Percentiles rank a stretch among this genome's conserved stretches.
phyloP scores from a whole-genome alignment of 768 basidiomycete species.

The Tulasnella sp. region DNA sequence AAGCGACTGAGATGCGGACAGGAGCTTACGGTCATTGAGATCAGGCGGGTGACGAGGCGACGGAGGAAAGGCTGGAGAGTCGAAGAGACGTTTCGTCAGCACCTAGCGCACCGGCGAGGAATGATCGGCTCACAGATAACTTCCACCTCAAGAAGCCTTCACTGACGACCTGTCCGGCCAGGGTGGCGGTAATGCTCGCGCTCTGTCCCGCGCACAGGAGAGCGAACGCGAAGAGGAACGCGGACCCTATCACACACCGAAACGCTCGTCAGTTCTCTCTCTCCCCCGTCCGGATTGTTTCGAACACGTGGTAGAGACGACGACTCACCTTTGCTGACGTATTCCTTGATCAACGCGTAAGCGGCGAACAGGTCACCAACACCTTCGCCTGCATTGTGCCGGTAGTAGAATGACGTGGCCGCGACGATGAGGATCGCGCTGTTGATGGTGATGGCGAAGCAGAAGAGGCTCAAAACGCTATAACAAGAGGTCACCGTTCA shows the following conservation, averaged over 20 bases:
- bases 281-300: neutral
- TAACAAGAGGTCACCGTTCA: neutral
- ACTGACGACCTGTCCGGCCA: constrained; percentile 33
- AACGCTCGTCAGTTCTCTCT: neutral
- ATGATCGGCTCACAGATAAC: constrained; percentile 19
- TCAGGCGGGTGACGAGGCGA: constrained; percentile 29
- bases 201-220: constrained; percentile 33
- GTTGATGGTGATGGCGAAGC: constrained; percentile 9
- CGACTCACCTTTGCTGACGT: neutral
- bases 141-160: constrained; percentile 35
- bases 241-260: constrained; percentile 22
- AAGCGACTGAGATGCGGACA: neutral
- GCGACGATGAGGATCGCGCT: constrained; percentile 29
- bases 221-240: constrained; percentile 34
- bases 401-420: constrained; percentile 32
- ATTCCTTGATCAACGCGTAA: neutral
- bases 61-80: constrained; percentile 28
- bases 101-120: neutral
- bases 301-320: neutral
- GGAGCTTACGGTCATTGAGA: constrained; percentile 25
- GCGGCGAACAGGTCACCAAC: constrained; percentile 6
- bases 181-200: constrained; percentile 32
- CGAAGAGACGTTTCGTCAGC: neutral
- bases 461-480: neutral
- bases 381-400: neutral